These are phyloP conservation scores for Mortierella sp. DNA, from an alignment of 371 early-diverging fungal species.

Conservation along the genomic window DNA sequence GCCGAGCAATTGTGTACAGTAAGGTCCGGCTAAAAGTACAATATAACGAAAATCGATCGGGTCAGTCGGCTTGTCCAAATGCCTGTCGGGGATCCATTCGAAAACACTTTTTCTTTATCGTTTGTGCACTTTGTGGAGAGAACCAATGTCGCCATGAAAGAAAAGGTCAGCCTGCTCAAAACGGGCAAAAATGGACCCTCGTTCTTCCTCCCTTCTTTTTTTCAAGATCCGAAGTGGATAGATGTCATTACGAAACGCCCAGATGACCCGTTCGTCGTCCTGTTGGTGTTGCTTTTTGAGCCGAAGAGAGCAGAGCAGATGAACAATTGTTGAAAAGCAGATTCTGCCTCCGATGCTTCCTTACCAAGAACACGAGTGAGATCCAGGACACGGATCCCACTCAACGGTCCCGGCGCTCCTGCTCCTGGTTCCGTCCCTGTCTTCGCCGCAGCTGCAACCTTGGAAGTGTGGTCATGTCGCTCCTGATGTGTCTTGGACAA, in stretches of 20 bases:
- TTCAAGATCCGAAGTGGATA: not conserved
- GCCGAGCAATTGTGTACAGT: slow-evolving; percentile 89
- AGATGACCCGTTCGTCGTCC: not conserved
- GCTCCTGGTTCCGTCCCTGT: not conserved
- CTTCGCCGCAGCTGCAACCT: not conserved
- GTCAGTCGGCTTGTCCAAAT: not conserved
- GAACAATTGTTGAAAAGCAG: not conserved
- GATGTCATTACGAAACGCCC: not conserved
- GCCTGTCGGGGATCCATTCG: not conserved
- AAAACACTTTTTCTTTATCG: not conserved
- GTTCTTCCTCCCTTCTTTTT: too few relatives aligned
- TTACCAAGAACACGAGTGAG: slow-evolving; percentile 85
- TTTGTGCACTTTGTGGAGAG: slow-evolving; percentile 10
- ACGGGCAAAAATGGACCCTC: too few relatives aligned
- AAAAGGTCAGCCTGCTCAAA: not conserved
- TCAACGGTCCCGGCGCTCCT: slow-evolving; percentile 64
- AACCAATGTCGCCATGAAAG: not conserved
- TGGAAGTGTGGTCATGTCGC: not conserved
- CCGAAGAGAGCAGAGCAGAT: not conserved
- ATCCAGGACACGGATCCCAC: slow-evolving; percentile 87
- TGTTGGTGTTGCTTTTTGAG: not conserved
- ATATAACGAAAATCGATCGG: not conserved
- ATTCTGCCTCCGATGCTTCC: not conserved
- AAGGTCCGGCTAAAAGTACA: slow-evolving; percentile 72
- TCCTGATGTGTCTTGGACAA: slow-evolving; percentile 30